Percentiles rank a stretch among this genome's conserved stretches.
These are phyloP conservation scores for Alternaria dauci DNA, from an alignment of 2,329 filamentous ascomycete genomes.

Conservation along the genomic window DNA sequence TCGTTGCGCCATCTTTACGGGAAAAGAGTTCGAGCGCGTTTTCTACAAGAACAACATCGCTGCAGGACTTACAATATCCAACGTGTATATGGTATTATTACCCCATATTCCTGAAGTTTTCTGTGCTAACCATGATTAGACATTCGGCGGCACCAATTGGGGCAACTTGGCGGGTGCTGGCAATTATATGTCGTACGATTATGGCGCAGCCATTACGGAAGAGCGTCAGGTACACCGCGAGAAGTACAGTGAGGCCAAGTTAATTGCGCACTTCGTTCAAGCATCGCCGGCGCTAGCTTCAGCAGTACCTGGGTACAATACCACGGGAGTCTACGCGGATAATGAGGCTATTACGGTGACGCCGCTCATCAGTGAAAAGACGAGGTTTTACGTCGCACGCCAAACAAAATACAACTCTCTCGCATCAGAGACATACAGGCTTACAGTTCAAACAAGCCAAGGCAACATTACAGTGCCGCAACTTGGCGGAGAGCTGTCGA, in stretches of 20 bases:
- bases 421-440: slow-evolving; percentile 65
- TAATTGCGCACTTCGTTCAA: slow-evolving; percentile 75
- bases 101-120: not conserved
- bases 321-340: slow-evolving; percentile 28
- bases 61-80: slow-evolving; percentile 71
- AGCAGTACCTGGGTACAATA: slow-evolving; percentile 41
- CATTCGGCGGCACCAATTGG: slow-evolving; percentile 84
- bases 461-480: slow-evolving; percentile 64
- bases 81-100: slow-evolving; percentile 69
- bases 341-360: slow-evolving; percentile 64
- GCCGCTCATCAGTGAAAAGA: slow-evolving; percentile 62
- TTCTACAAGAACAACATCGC: slow-evolving; percentile 79
- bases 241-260: slow-evolving; percentile 80
- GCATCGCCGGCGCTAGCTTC: slow-evolving; percentile 73
- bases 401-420: slow-evolving; percentile 69
- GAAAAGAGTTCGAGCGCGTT: slow-evolving; percentile 75
- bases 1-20: slow-evolving; percentile 69
- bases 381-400: slow-evolving; percentile 69
- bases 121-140: slow-evolving; percentile 35
- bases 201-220: slow-evolving; percentile 70
- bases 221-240: slow-evolving; percentile 71
- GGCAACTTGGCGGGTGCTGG: slow-evolving; percentile 75
- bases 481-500: slow-evolving; percentile 60
- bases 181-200: slow-evolving; percentile 63
- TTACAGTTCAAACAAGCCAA: slow-evolving; percentile 66